A percentile compares a stretch with the other conserved stretches of the same genome.
These are phyloP conservation scores for Atkinsonella texensis DNA, from an alignment of 2,329 filamentous ascomycete species.

Conservation along the genomic window DNA sequence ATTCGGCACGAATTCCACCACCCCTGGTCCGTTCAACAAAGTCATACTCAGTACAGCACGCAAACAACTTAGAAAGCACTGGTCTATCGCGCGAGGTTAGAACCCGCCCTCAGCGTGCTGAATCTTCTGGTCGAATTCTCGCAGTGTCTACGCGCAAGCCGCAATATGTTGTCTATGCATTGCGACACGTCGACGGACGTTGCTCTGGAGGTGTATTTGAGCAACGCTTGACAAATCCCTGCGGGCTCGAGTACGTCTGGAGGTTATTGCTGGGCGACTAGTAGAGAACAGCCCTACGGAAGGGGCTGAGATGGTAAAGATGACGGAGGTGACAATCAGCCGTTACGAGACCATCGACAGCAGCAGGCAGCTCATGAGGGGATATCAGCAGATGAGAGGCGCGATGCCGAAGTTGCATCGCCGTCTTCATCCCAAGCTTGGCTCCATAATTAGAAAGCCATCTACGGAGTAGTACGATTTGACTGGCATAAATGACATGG, in stretches of 20 bases:
- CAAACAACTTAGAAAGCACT: conserved; percentile 23
- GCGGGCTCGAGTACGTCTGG: conserved; percentile 3
- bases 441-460: background rate
- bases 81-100: conserved; percentile 25
- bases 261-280: background rate
- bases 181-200: conserved; percentile 1
- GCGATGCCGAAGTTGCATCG: conserved; percentile 1
- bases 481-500: no score
- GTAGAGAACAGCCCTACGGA: background rate
- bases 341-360: background rate
- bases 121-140: conserved; percentile 24
- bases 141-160: conserved; percentile 8
- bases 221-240: background rate
- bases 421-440: conserved; percentile 1
- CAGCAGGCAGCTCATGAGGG: background rate
- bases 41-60: conserved; percentile 24
- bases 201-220: conserved; percentile 1
- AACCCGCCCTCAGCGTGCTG: conserved; percentile 24
- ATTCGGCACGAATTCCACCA: conserved; percentile 33
- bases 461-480: background rate
- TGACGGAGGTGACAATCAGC: conserved; percentile 3
- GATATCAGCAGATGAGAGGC: background rate
- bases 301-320: conserved; percentile 3
- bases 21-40: conserved; percentile 10
- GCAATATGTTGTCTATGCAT: background rate